Base-by-base conservation (phyloP, 2,329 filamentous ascomycete genomes). In the Scopulariopsis brevicaulis region DNA sequence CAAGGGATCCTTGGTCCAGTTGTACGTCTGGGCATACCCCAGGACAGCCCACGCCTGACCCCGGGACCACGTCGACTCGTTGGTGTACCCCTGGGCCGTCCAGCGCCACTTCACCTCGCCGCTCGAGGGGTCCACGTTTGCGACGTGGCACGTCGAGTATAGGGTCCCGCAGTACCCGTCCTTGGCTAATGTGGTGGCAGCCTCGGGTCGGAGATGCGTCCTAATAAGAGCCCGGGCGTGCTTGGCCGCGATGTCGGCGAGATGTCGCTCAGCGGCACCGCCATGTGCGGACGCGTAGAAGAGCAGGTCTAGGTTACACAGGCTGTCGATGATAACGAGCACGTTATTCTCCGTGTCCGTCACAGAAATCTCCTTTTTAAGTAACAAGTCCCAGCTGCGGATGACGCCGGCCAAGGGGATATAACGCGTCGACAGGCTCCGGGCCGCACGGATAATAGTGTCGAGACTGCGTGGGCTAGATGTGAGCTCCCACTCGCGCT, bases 1-100 rank as follows among this genome's bases (percentile, higher is more conserved):
- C 1, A 68, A 67, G 0, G 59, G 22, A 1, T 77, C 72, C 12
- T 71, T 72, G 0, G 77, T 79, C 75, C 76, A 79, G 35, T 65
- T 64, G 58, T 76, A 79, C 0, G 75, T 74, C 60, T 79, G 77
- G 0, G 77, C 70, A 55, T 77, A 80, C 0, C 77, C 77, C 18
- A 78, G 66, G 18, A 80, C 74, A 0, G 70, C 72, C 77, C 78
- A 81, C 0, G 76, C 77, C 58, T 81, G 78, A 1, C 78, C 78
- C 14, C 78, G 71, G 4, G 73, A 70, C 78, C 78, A 81, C 0
- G 75, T 79, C 0, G 76, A 79, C 20, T 68, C 64, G 37, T 74
- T 73, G 0, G 65, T 61, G 61, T 74, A 76, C 0, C 78, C 78
- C 59, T 81, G 78, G 0, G 74, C 77, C 0, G 78, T 81, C 56